Base-by-base conservation (phyloP, 495 filamentous ascomycete genomes). In the Echria macrotheca region DNA sequence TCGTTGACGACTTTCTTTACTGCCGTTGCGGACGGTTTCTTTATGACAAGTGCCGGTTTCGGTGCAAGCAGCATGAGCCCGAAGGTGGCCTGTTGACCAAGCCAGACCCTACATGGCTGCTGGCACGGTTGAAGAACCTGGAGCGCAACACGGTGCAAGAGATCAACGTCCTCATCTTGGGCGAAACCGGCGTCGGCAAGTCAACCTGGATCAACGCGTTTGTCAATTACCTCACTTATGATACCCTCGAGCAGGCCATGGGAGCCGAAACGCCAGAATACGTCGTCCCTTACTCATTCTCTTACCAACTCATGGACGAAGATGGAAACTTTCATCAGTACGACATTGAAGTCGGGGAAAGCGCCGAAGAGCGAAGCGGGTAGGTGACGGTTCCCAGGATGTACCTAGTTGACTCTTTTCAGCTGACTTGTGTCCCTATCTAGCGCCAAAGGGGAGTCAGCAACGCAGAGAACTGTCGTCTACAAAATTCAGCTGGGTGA, bases 141-240 rank as follows among this genome's bases (percentile, higher is more conserved):
- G n/a, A n/a, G n/a, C n/a, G n/a, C n/a, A n/a, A n/a, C n/a, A n/a
- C n/a, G n/a, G n/a, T n/a, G n/a, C n/a, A 67, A 2, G 48, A 65
- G 3, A 19, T 70, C 18, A 75, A 75, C 51, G 64, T 75, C 19
- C 52, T 75, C 14, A 68, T 75, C 14, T 56, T 74, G 3, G 72
- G 72, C 1, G 69, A 71, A 41, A 70, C 64, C 0, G 71, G 71
- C 1, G 69, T 72, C 2, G 68, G 71, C 0, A 73, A 71, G 49
- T 71, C 69, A 4, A 73, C 71, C 0, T 75, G 62, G 48, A 73
- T 73, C 54, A 75, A 75, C 39, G 68, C 68, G 0, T 70, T 73
- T 25, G 62, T 66, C 53, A 74, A 74, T 37, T 74, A 74, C 41
- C 49, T 74, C 2, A 54, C 53, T 0, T 67, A 53, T 35, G 59